Evolutionary conservation across 805 yeast genomes (phyloP).

Genomic region (Candida montana): DNA sequence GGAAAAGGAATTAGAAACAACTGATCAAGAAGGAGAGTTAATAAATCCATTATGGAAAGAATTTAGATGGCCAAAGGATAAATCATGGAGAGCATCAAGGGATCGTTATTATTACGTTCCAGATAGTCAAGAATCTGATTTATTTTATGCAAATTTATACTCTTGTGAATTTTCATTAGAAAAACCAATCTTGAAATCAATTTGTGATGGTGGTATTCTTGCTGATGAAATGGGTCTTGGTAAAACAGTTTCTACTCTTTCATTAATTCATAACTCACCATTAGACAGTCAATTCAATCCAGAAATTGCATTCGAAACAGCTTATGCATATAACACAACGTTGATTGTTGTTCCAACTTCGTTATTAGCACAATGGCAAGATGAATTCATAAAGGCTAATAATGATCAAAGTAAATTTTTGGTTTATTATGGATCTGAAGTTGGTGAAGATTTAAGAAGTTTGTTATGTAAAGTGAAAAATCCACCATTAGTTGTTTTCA

Average conservation of each 20-base stretch:
- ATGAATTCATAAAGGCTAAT: slow-evolving; percentile 62
- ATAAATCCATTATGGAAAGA: slow-evolving; percentile 86
- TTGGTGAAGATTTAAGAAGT: slow-evolving; percentile 41
- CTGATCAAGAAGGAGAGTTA: slow-evolving; percentile 42
- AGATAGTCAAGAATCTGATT: slow-evolving; percentile 12
- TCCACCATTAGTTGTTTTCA: slow-evolving; percentile 67
- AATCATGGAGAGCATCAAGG: slow-evolving; percentile 32
- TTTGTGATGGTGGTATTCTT: slow-evolving; percentile 75
- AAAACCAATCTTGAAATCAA: slow-evolving; percentile 58
- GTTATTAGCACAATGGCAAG: slow-evolving; percentile 84
- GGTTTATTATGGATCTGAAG: slow-evolving; percentile 72
- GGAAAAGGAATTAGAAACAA: slow-evolving; percentile 51
- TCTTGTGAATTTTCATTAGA: slow-evolving; percentile 72
- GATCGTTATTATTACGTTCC: slow-evolving; percentile 13
- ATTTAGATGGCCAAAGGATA: slow-evolving; percentile 64
- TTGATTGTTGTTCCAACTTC: slow-evolving; percentile 88
- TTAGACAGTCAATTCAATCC: slow-evolving; percentile 32
- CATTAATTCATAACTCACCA: slow-evolving; percentile 65
- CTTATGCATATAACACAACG: slow-evolving; percentile 67
- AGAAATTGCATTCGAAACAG: neutral
- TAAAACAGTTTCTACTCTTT: slow-evolving; percentile 78
- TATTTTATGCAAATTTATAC: slow-evolving; percentile 72
- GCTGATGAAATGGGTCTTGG: slow-evolving; percentile 99
- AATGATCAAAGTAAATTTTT: slow-evolving; percentile 40
- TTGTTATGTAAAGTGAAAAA: slow-evolving; percentile 35